These are phyloP conservation scores for Entomortierella lignicola DNA, from an alignment of 192 early-diverging fungal species.

Conservation along the genomic window DNA sequence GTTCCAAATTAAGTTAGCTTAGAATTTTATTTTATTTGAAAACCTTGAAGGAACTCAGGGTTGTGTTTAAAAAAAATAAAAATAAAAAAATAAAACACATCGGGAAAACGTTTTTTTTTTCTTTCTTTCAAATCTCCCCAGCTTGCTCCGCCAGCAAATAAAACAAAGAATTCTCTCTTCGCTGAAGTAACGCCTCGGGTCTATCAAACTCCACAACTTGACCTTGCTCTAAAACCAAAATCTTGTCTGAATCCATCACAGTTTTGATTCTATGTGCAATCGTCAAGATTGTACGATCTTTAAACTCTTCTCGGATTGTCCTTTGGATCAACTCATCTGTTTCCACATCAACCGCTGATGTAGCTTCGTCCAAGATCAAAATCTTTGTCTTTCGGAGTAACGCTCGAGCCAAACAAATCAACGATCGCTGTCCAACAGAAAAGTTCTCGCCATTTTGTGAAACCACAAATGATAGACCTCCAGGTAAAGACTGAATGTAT, in stretches of 20 bases:
- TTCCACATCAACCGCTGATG: constrained; percentile 78
- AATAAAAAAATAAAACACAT: background rate
- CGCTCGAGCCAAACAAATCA: constrained; percentile 77
- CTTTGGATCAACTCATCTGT: constrained; percentile 90
- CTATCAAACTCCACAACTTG: constrained; percentile 84
- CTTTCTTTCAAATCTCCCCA: constrained; percentile 51
- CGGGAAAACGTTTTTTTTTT: background rate
- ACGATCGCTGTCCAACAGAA: constrained; percentile 82
- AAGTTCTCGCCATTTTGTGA: constrained; percentile 85
- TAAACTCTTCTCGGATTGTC: constrained; percentile 82
- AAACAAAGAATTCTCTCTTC: constrained; percentile 71
- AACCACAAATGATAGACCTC: constrained; percentile 75
- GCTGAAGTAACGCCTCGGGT: constrained; percentile 72
- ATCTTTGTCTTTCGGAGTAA: constrained; percentile 69
- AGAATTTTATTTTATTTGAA: no score
- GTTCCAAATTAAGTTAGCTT: background rate
- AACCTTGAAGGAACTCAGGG: no score
- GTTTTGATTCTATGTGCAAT: constrained; percentile 93
- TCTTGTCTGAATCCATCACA: constrained; percentile 85
- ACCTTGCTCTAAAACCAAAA: constrained; percentile 82
- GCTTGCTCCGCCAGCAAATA: constrained; percentile 29
- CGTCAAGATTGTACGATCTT: constrained; percentile 81
- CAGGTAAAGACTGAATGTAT: constrained; percentile 68
- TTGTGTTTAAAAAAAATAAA: no score
- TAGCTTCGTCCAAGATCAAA: constrained; percentile 60